Base-by-base conservation (phyloP, 257 asterid species). In the Petunia axillaris region DNA sequence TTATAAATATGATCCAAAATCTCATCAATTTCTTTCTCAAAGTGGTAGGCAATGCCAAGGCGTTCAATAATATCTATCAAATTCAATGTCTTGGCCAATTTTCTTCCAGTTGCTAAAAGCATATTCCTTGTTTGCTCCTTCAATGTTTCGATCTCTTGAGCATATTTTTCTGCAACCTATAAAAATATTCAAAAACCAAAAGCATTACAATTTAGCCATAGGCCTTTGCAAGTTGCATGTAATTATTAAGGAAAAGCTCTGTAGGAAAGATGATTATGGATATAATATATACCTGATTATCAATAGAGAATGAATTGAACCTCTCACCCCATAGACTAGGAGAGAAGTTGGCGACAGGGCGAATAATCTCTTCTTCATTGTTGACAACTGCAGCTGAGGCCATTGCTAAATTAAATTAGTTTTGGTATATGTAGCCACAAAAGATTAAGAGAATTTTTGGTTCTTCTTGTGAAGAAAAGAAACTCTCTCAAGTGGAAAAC, bases 21-120 rank as follows among this genome's bases (percentile, higher is more conserved):
- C 44, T 71, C 82, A 10, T 83, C 83, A 41, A 87, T 83, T 85
- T 88, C 86, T 16, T 71, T 65, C 14, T 84, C 78, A 62, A 67
- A 86, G 66, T 81, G 88, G 41, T 86, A 83, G 2, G 71, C 83
- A 8, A 88, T 14, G 43, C 89, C 89, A 14, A 87, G 88, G n/a
- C 86, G 85, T 75, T 87, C 83, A 25, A 87, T 13, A 16, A 6
- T 64, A 77, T 85, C 86, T 1, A 87, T 81, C 54, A 85, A 54
- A 60, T 63, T 76, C 81, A 87, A 39, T 50, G 25, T 81, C 4
- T 68, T 81, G 0, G 16, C 68, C 6, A 75, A 14, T 3, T 13
- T 66, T 1, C 11, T 1, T 14, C 10, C 9, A 25, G 62, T 5
- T 8, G 37, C 48, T 44, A 44, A 13, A 1, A 78, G 2, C 83